Percentiles rank a stretch among this genome's conserved stretches.
Evolutionary conservation across 371 early-diverging fungal species (phyloP).

Genomic region (Syncephalis plumigaleata): DNA sequence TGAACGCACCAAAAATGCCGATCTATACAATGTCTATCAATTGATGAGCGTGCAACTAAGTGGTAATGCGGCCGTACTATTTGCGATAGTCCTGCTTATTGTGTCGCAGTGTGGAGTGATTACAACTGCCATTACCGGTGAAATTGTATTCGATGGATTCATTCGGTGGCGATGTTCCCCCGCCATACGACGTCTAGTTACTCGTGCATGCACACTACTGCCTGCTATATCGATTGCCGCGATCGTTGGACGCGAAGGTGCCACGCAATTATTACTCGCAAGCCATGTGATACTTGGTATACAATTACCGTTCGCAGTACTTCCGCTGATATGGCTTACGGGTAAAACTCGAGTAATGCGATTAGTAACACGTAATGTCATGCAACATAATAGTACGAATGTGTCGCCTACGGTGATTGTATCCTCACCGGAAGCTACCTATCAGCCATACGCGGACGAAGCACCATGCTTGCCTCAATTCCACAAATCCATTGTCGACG

Average conservation of each 20-base stretch:
- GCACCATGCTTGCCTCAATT: too few relatives aligned
- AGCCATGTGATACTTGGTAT: conserved; percentile 27
- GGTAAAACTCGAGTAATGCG: not conserved
- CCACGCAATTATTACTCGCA: conserved; percentile 24
- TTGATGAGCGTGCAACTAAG: conserved; percentile 37
- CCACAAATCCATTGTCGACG: too few relatives aligned
- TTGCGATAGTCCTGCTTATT: conserved; percentile 46
- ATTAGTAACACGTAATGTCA: too few relatives aligned
- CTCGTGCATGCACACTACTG: conserved; percentile 44
- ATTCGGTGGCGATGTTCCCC: conserved; percentile 31
- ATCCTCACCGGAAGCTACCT: too few relatives aligned
- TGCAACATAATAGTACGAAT: too few relatives aligned
- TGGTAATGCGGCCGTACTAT: conserved; percentile 33
- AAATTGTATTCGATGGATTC: conserved; percentile 57
- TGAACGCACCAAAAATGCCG: conserved; percentile 12
- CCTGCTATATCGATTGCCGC: conserved; percentile 48
- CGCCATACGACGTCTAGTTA: conserved; percentile 50
- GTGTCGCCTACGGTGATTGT: too few relatives aligned
- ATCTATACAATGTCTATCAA: conserved; percentile 37
- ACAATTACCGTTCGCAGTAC: conserved; percentile 48
- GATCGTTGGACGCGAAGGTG: conserved; percentile 16
- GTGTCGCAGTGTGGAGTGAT: conserved; percentile 52
- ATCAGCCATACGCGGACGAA: too few relatives aligned
- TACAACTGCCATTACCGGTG: conserved; percentile 58
- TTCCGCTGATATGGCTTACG: conserved; percentile 48